A percentile compares a stretch with the other conserved stretches of the same genome.
Evolutionary conservation across 2,329 filamentous ascomycete genomes (phyloP).

Genomic region (Trichoderma breve): DNA sequence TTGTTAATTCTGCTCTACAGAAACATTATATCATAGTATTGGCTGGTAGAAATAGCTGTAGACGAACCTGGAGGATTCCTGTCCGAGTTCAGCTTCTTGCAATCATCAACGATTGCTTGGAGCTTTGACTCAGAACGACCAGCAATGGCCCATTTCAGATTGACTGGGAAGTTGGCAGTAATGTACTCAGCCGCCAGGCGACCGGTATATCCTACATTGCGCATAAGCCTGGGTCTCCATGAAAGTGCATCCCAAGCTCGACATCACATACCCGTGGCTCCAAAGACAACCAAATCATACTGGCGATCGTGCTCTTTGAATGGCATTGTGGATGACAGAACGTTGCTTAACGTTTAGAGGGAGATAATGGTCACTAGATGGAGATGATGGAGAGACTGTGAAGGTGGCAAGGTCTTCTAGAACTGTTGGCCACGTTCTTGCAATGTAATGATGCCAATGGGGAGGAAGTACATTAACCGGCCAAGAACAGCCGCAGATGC

Average conservation of each 20-base stretch:
- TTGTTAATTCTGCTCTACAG: background rate
- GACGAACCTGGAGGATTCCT: constrained; percentile 65
- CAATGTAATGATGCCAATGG: background rate
- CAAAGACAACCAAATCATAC: constrained; percentile 58
- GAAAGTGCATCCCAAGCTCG: background rate
- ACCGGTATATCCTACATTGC: constrained; percentile 73
- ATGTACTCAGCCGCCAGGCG: constrained; percentile 75
- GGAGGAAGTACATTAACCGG: too few relatives aligned
- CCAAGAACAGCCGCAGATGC: background rate
- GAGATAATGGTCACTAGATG: background rate
- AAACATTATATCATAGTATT: rapidly evolving
- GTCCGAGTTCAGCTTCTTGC: constrained; percentile 66
- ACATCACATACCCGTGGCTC: constrained; percentile 50
- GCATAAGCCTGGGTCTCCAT: background rate
- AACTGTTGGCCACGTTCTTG: background rate
- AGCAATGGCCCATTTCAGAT: constrained; percentile 83
- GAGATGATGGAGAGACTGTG: background rate
- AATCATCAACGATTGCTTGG: constrained; percentile 62
- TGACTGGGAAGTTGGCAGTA: constrained; percentile 64
- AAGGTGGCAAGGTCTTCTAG: background rate
- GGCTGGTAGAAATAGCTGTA: background rate
- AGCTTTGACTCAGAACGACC: constrained; percentile 79
- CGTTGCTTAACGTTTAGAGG: background rate
- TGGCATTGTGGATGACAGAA: constrained; percentile 38
- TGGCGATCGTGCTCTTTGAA: constrained; percentile 50